These are phyloP conservation scores for Neofusicoccum laricinum DNA, from an alignment of 2,329 filamentous ascomycete species.

Conservation along the genomic window DNA sequence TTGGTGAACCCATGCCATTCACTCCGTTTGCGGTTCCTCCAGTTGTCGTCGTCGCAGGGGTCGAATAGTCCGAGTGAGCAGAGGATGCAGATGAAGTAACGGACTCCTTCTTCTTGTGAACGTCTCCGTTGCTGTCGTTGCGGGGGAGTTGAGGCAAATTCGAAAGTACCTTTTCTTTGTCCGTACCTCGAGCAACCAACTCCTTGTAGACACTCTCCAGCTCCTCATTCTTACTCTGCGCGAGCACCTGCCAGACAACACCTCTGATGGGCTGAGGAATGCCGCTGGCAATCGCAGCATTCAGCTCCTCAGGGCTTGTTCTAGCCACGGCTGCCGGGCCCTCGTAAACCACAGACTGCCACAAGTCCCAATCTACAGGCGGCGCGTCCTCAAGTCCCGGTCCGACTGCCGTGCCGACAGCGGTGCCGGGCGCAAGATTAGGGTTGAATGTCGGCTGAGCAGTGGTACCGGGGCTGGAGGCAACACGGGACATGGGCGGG, in stretches of 20 bases:
- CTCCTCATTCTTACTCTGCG: conserved; percentile 90
- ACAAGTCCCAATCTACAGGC: conserved; percentile 97
- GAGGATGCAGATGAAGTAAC: conserved; percentile 79
- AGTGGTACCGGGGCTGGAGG: conserved; percentile 33
- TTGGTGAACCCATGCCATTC: conserved; percentile 47
- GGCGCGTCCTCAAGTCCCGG: conserved; percentile 66
- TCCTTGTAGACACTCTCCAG: conserved; percentile 85
- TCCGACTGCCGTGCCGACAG: conserved; percentile 73
- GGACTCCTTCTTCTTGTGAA: conserved; percentile 61
- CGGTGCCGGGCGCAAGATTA: conserved; percentile 78
- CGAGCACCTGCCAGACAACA: conserved; percentile 98
- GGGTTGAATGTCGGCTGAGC: conserved; percentile 65
- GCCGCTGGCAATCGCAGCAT: conserved; percentile 83
- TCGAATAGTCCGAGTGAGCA: conserved; percentile 73
- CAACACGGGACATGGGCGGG: conserved; percentile 22
- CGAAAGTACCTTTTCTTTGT: conserved; percentile 58
- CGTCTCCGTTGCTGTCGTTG: conserved; percentile 42
- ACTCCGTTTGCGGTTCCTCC: conserved; percentile 43
- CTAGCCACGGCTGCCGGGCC: conserved; percentile 84
- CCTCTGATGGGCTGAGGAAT: conserved; percentile 94
- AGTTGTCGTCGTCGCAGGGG: conserved; percentile 54
- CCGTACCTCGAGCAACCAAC: conserved; percentile 73
- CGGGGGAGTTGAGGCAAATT: conserved; percentile 20
- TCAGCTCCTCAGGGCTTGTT: conserved; percentile 85
- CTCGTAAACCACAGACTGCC: conserved; percentile 94